A percentile compares a stretch with the other conserved stretches of the same genome.
Evolutionary conservation across 2,329 filamentous ascomycete species (phyloP).

Genomic region (Seiridium cupressi): DNA sequence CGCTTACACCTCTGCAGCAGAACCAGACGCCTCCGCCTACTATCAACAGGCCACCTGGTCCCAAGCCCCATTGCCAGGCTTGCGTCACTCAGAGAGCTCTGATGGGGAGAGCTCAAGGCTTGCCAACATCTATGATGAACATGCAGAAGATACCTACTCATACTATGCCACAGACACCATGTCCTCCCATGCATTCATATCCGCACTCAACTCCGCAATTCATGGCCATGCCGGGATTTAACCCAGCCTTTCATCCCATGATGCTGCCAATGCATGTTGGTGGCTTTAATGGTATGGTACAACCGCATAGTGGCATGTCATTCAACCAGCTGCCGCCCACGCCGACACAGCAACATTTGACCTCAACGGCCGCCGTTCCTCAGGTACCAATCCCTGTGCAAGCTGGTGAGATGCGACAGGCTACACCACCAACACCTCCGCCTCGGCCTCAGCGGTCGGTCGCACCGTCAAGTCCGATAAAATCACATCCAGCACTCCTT

Average conservation of each 20-base stretch:
- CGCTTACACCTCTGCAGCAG: neutral
- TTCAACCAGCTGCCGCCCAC: neutral
- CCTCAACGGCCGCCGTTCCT: neutral
- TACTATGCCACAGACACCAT: slow-evolving; percentile 1
- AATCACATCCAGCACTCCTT: slow-evolving; percentile 19
- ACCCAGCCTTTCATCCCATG: slow-evolving; percentile 18
- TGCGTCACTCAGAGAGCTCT: slow-evolving; percentile 27
- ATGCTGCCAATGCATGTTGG: slow-evolving; percentile 24
- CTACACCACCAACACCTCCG: neutral
- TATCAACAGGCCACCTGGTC: slow-evolving; percentile 7
- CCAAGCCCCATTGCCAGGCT: slow-evolving; percentile 27
- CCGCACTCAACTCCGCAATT: slow-evolving; percentile 25
- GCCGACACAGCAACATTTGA: neutral
- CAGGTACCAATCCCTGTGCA: neutral
- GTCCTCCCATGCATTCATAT: slow-evolving; percentile 18
- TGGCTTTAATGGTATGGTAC: slow-evolving; percentile 15
- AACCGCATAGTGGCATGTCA: slow-evolving; percentile 4
- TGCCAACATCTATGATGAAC: slow-evolving; percentile 24
- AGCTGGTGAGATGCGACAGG: neutral
- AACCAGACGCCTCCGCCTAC: slow-evolving; percentile 7
- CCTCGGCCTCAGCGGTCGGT: neutral
- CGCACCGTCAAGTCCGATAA: slow-evolving; percentile 13
- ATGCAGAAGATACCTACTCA: slow-evolving; percentile 4
- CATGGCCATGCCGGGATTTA: slow-evolving; percentile 21
- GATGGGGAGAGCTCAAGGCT: slow-evolving; percentile 21